Percentiles rank a stretch among this genome's conserved stretches.
Conservation (phyloP, 139 green algal genomes). For the Pseudopediastrum boryanum region DNA sequence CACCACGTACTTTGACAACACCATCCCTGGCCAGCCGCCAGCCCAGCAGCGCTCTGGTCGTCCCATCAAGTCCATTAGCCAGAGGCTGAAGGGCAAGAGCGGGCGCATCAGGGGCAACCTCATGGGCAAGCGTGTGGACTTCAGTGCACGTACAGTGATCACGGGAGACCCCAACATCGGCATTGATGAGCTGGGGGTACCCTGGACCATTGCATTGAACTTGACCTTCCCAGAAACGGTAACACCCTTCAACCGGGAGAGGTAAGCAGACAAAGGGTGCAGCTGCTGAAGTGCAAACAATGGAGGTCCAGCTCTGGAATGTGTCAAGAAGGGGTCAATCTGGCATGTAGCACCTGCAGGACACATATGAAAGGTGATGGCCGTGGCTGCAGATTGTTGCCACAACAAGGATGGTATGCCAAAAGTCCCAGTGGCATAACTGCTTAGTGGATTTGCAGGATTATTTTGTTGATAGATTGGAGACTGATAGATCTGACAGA, state of each 20-base stretch:
- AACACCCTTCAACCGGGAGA: conserved; percentile 82
- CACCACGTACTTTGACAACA: conserved; percentile 96
- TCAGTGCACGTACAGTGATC: conserved; percentile 98
- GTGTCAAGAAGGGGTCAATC: too few relatives aligned
- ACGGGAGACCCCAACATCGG: conserved; percentile 97
- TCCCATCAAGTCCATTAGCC: conserved; percentile 96
- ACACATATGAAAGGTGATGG: too few relatives aligned
- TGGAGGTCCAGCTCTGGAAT: too few relatives aligned
- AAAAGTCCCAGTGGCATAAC: too few relatives aligned
- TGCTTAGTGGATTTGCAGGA: too few relatives aligned
- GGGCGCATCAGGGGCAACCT: conserved; percentile 98
- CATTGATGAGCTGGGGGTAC: conserved; percentile 98
- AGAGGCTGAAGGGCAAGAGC: conserved; percentile 78
- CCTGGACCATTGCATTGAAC: conserved; percentile 97
- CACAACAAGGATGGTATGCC: too few relatives aligned
- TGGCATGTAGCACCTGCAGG: too few relatives aligned
- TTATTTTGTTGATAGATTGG: too few relatives aligned
- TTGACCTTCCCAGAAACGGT: conserved; percentile 98
- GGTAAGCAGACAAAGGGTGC: too few relatives aligned
- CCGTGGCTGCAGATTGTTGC: too few relatives aligned
- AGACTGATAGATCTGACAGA: too few relatives aligned
- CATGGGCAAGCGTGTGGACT: conserved; percentile 99
- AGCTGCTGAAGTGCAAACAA: too few relatives aligned
- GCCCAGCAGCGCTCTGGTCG: conserved; percentile 73
- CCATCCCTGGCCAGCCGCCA: conserved; percentile 77